Evolutionary conservation across 768 basidiomycete genomes (phyloP).

Genomic region (Calocybe gangraenosa): DNA sequence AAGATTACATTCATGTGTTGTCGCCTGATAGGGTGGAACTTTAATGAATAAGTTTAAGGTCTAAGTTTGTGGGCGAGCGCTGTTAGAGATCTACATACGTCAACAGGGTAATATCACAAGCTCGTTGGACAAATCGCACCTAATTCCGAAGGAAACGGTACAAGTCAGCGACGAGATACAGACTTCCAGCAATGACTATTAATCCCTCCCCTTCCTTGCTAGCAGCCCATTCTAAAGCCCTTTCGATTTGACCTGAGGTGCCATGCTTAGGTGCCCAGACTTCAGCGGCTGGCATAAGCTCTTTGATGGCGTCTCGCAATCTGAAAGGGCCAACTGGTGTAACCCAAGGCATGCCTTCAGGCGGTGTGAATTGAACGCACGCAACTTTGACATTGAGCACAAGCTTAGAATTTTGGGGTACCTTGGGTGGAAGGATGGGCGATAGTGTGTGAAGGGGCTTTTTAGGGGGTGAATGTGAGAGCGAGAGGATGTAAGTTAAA

Average conservation of each 20-base stretch:
- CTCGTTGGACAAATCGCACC: no score
- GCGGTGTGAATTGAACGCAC: conserved; percentile 61
- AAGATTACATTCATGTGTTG: no score
- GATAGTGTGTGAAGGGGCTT: conserved; percentile 65
- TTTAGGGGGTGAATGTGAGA: conserved; percentile 89
- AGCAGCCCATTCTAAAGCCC: conserved; percentile 48
- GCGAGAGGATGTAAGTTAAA: conserved; percentile 70
- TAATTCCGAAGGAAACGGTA: conserved; percentile 49
- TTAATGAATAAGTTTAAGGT: no score
- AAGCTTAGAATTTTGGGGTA: conserved; percentile 22
- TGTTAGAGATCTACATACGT: no score
- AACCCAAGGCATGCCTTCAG: conserved; percentile 96
- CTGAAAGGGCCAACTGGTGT: conserved; percentile 50
- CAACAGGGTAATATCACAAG: no score
- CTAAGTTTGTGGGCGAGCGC: no score
- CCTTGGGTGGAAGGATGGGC: conserved; percentile 52
- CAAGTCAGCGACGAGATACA: conserved; percentile 93
- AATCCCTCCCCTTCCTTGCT: conserved; percentile 40
- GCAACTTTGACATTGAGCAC: conserved; percentile 43
- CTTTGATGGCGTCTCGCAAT: conserved; percentile 40
- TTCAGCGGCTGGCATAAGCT: conserved; percentile 40
- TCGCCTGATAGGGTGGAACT: no score
- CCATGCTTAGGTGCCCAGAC: conserved; percentile 38
- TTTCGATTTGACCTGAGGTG: conserved; percentile 17
- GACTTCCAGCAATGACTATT: conserved; percentile 81